Conservation (phyloP, 1,284 basidiomycete genomes). For the Cryptococcus sp. region DNA sequence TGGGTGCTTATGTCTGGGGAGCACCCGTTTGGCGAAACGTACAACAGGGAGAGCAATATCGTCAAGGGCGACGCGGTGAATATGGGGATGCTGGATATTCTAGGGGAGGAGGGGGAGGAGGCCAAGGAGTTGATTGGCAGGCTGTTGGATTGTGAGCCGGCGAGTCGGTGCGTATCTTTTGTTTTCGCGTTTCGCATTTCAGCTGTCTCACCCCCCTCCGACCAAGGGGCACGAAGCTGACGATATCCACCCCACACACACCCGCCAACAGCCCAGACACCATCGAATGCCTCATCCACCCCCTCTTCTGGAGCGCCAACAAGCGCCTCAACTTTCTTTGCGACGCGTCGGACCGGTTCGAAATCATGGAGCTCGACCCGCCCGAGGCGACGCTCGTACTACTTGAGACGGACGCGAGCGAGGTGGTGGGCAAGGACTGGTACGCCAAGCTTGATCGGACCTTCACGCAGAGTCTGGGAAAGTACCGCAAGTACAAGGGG, state of each 20-base stretch:
- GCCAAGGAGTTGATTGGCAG: conserved; percentile 69
- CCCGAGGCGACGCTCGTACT: conserved; percentile 69
- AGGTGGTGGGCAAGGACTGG: conserved; percentile 84
- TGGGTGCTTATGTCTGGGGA: conserved; percentile 81
- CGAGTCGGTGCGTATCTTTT: conserved; percentile 58
- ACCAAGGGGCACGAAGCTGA: not conserved
- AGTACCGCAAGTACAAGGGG: conserved; percentile 94
- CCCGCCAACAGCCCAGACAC: conserved; percentile 84
- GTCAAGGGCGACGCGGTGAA: conserved; percentile 67
- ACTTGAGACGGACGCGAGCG: conserved; percentile 67
- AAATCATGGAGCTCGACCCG: conserved; percentile 72
- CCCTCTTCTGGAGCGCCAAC: conserved; percentile 92
- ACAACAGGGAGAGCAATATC: conserved; percentile 88
- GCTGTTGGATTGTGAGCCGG: conserved; percentile 74
- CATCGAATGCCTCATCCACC: conserved; percentile 78
- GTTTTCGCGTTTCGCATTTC: too few relatives aligned
- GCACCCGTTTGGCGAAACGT: conserved; percentile 87
- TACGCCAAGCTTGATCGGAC: conserved; percentile 76
- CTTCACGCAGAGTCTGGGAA: conserved; percentile 90
- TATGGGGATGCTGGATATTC: conserved; percentile 65
- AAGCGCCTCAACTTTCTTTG: conserved; percentile 88
- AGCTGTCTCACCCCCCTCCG: too few relatives aligned
- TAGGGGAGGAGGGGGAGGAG: conserved; percentile 88
- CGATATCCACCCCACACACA: not conserved
- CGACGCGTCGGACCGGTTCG: conserved; percentile 94